Evolutionary conservation across 495 filamentous ascomycete genomes (phyloP), one percentile per base, ranked within the genome.

Genomic region (Lasiosphaeria hispida): DNA sequence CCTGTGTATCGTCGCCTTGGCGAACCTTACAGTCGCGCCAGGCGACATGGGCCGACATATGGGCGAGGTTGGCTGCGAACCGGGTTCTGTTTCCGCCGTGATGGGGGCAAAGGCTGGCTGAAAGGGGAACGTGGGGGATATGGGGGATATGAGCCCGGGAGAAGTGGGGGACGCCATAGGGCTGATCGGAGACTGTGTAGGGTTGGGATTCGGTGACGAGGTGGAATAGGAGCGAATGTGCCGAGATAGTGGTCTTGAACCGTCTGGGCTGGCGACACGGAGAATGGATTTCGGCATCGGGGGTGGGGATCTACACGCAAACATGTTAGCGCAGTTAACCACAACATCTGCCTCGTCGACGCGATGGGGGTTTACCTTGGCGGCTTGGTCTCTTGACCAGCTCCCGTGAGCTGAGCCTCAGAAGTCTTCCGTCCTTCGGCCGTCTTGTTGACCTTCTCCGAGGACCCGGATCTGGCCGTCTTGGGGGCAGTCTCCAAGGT

Each of bases 271-370:
- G 0, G 64, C 57, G 41, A 69, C 52, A 1, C 68, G 68, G 15
- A 71, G 68, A 35, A 71, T 71, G 5, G 62, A 65, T 39, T 69
- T 71, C 34, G 68, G 68, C 35, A 62, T 66, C 8, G 58, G 48
- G 36, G 47, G 58, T 19, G 40, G 55, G 9, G 55, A 37, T 45
- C 49, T 62, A 42, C 10, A 10, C 11, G 13, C 13, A 0, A 19
- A 30, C 23, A 33, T 40, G 53, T 56, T 6, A 58, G 60, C 36
- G 48, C 50, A 34, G 39, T 45, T 8, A 39, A 10, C 13, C 2
- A 15, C 17, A 4, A 11, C 15, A 23, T 13, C 2, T 17, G n/a
- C n/a, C n/a, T n/a, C n/a, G n/a, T 36, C 48, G 10, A 34, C 41
- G 8, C 9, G 7, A 18, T 15, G 14, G 35, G 15, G 18, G 0